A percentile compares a stretch with the other conserved stretches of the same genome.
Conservation (phyloP, 2,329 filamentous ascomycete species). For the Tetracladium maxilliforme region DNA sequence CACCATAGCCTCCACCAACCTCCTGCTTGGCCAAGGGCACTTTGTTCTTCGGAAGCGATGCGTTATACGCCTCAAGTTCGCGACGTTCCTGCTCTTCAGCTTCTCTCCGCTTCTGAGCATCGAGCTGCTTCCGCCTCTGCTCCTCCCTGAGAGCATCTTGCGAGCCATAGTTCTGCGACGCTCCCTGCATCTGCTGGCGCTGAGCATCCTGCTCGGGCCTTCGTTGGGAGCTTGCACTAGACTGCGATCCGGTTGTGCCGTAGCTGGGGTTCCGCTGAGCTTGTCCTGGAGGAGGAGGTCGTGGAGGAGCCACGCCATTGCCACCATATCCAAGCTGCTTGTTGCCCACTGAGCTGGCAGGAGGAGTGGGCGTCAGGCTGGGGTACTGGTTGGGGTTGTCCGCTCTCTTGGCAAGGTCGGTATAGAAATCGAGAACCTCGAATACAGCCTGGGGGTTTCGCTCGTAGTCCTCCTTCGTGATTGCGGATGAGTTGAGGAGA, state of each 20-base stretch:
- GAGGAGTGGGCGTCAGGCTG: conserved; percentile 53
- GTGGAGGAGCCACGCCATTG: conserved; percentile 50
- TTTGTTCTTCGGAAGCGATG: conserved; percentile 70
- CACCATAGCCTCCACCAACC: conserved; percentile 51
- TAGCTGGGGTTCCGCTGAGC: conserved; percentile 27
- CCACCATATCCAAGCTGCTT: conserved; percentile 48
- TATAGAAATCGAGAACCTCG: conserved; percentile 75
- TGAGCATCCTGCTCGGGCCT: conserved; percentile 30
- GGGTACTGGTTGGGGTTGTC: conserved; percentile 57
- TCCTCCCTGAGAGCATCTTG: conserved; percentile 31
- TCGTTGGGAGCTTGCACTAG: conserved; percentile 18
- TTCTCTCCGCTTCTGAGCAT: conserved; percentile 36
- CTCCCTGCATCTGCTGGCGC: conserved; percentile 41
- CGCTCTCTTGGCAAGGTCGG: conserved; percentile 62
- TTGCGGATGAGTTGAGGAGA: conserved; percentile 85
- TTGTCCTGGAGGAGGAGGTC: conserved; percentile 38
- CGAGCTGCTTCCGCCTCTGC: conserved; percentile 45
- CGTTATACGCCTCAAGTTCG: conserved; percentile 80
- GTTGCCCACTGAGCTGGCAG: conserved; percentile 35
- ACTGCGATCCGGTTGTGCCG: too few species aligned
- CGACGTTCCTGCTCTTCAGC: conserved; percentile 53
- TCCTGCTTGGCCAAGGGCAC: conserved; percentile 79
- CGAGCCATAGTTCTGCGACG: conserved; percentile 36
- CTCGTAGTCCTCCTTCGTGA: conserved; percentile 97
- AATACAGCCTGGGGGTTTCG: conserved; percentile 82